Conservation (phyloP, 176 grass and related monocot species). For the Oropetium thomaeum region DNA sequence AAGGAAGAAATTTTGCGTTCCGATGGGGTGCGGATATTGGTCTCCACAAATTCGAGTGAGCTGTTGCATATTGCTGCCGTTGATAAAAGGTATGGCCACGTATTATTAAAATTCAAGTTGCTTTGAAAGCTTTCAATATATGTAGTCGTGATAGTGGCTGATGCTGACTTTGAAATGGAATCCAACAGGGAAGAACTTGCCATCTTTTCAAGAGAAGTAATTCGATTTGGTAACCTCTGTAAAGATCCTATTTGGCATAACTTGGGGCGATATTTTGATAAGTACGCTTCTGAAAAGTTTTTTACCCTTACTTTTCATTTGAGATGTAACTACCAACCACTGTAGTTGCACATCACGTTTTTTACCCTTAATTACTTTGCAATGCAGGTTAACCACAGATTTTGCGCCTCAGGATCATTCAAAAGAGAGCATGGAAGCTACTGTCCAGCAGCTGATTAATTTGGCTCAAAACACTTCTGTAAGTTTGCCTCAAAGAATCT, state of each 20-base stretch:
- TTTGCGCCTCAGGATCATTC: slow-evolving; percentile 58
- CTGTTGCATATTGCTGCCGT: slow-evolving; percentile 69
- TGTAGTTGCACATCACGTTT: slow-evolving; percentile 21
- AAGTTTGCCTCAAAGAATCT: slow-evolving; percentile 29
- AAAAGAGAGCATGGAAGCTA: slow-evolving; percentile 60
- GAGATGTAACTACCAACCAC: not conserved
- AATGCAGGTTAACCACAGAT: slow-evolving; percentile 62
- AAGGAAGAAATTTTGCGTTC: slow-evolving; percentile 84
- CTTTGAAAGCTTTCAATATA: not conserved
- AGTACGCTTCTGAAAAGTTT: slow-evolving; percentile 61
- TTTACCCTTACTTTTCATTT: slow-evolving; percentile 13
- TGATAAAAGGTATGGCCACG: slow-evolving; percentile 77
- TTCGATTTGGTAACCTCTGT: slow-evolving; percentile 86
- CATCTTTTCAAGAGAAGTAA: slow-evolving; percentile 84
- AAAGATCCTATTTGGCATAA: slow-evolving; percentile 97
- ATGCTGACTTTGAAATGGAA: slow-evolving; percentile 27
- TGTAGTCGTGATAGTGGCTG: slow-evolving; percentile 1
- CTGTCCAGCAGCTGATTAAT: slow-evolving; percentile 66
- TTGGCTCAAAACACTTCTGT: slow-evolving; percentile 92
- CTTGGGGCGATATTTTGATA: slow-evolving; percentile 84
- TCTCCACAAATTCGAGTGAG: slow-evolving; percentile 59
- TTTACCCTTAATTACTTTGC: slow-evolving; percentile 27
- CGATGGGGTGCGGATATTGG: slow-evolving; percentile 67
- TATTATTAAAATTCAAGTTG: not conserved
- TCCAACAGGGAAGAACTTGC: slow-evolving; percentile 81